phyloP scores from a whole-genome alignment of 331 rosid genomes.

The Malus hybrid region DNA sequence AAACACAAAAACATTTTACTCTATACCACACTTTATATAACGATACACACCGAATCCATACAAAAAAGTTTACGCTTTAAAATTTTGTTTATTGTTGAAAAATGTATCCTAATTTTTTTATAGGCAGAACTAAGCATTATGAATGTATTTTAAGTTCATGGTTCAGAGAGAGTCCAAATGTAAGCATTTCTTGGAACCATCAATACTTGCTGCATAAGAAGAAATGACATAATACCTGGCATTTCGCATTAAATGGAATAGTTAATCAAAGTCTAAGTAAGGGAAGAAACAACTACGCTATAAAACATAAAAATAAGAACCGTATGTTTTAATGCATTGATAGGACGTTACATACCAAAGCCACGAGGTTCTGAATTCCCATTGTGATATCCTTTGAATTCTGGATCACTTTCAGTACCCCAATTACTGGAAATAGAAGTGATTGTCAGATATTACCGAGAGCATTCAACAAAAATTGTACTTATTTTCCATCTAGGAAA shows the following conservation, averaged over 20 bases:
- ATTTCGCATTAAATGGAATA: background rate
- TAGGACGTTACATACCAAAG: constrained; percentile 49
- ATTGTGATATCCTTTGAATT: constrained; percentile 94
- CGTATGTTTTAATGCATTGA: background rate
- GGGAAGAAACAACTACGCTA: background rate
- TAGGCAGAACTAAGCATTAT: background rate
- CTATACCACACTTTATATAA: background rate
- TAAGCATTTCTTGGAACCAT: background rate
- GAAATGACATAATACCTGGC: background rate
- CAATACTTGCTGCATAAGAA: background rate
- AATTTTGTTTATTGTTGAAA: background rate
- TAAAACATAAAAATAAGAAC: background rate
- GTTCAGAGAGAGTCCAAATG: background rate
- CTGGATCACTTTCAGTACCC: constrained; percentile 98
- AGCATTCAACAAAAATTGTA: background rate
- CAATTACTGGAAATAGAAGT: constrained; percentile 59
- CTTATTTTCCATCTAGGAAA: background rate
- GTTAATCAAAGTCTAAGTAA: background rate
- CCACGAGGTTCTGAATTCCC: constrained; percentile 98
- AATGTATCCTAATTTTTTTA: background rate
- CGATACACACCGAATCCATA: background rate
- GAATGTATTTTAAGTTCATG: background rate
- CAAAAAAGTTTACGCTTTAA: background rate
- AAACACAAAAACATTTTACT: background rate
- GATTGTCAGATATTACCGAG: constrained; percentile 13